A percentile compares a stretch with the other conserved stretches of the same genome.
Evolutionary conservation across 208 protist species (phyloP).

Genomic region (Trypanosoma cruzi): DNA sequence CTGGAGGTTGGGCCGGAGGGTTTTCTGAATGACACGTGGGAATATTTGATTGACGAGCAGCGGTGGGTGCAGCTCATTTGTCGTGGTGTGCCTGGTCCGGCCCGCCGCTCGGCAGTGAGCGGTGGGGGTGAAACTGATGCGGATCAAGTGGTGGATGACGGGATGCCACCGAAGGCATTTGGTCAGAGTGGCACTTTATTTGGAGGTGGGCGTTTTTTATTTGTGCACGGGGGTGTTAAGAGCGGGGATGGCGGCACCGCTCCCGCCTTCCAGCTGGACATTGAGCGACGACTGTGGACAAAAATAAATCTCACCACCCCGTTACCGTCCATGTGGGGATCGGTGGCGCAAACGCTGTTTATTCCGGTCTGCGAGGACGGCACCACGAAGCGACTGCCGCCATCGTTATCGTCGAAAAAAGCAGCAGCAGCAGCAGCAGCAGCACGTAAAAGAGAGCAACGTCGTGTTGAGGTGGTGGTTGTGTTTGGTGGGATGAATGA

Average conservation of each 20-base stretch:
- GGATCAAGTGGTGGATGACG: neutral
- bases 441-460: too few relatives aligned
- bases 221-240: conserved; percentile 48
- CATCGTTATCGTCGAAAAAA: too few relatives aligned
- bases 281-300: conserved; percentile 37
- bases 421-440: neutral
- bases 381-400: neutral
- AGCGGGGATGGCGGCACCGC: conserved; percentile 19
- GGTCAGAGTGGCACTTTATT: conserved; percentile 48
- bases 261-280: conserved; percentile 42
- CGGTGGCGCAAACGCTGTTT: conserved; percentile 44
- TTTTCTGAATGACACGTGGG: conserved; percentile 65
- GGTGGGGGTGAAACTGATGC: neutral
- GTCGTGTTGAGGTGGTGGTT: conserved; percentile 55
- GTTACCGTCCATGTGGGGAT: conserved; percentile 44
- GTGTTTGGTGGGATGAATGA: conserved; percentile 70
- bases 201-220: conserved; percentile 36
- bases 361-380: conserved; percentile 22
- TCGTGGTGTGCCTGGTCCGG: conserved; percentile 4
- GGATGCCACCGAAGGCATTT: conserved; percentile 53
- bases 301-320: conserved; percentile 24
- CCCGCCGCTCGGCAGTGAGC: neutral
- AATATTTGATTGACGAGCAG: conserved; percentile 37
- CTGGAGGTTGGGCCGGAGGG: conserved; percentile 29
- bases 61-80: conserved; percentile 48